Evolutionary conservation across 2,329 filamentous ascomycete genomes (phyloP).

Genomic region (Claviceps capensis): DNA sequence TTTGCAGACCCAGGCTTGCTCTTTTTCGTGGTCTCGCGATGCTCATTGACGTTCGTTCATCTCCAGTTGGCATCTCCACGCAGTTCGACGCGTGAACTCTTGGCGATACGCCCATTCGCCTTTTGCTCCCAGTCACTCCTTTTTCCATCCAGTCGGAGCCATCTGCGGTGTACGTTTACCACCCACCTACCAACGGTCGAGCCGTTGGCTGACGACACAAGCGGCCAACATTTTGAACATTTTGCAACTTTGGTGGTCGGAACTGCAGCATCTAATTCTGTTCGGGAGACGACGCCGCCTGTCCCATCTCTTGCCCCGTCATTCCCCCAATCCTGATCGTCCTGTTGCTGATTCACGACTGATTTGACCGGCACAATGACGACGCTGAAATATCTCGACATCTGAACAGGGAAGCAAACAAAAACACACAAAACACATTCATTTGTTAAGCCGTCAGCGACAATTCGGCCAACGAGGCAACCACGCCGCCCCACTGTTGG

Average conservation of each 20-base stretch:
- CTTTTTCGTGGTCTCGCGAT: constrained; percentile 8
- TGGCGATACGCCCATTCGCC: background rate
- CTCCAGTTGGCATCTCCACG: background rate
- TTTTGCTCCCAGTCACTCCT: constrained; percentile 2
- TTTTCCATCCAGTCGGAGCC: background rate
- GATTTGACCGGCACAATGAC: constrained; percentile 5
- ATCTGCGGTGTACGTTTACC: background rate
- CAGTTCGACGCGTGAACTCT: background rate
- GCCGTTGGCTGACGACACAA: background rate
- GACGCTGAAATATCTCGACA: background rate
- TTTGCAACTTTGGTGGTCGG: background rate
- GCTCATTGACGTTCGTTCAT: constrained; percentile 6
- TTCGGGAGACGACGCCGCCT: background rate
- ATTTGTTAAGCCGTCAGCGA: constrained; percentile 6
- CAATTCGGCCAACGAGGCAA: background rate
- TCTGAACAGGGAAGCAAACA: background rate
- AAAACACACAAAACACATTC: constrained; percentile 1
- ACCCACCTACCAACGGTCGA: background rate
- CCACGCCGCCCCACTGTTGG: constrained; percentile 5
- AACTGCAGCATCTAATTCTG: background rate
- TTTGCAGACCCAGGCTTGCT: background rate
- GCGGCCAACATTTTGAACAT: background rate
- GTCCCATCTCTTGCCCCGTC: background rate
- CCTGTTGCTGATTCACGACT: background rate
- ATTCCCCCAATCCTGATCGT: background rate